Base-by-base conservation (phyloP, 257 asterid species). In the Penstemon davidsonii region DNA sequence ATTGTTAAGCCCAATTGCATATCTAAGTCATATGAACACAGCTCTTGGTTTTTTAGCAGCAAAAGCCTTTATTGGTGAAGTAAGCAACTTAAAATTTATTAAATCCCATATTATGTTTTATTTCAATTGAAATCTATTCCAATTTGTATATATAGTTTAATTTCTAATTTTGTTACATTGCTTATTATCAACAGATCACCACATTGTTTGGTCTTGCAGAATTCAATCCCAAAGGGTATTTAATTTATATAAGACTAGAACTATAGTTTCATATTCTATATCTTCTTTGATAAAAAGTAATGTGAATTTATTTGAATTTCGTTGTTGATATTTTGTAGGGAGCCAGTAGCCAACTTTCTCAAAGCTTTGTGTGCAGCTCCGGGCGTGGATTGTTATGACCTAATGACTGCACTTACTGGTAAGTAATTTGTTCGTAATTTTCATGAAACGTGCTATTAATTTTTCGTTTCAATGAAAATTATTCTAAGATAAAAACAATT, bases 1-100 rank as follows among this genome's bases (percentile, higher is more conserved):
- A 13, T 67, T 90, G 81, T 60, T 90, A 18, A 72, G 95, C 80
- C 97, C 97, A 19, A 74, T 88, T 62, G 96, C 96, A 15, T 82
- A 86, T 45, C 66, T 85, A 56, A 83, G 73, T 58, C 95, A 90
- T 51, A 82, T 86, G 76, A 78, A 70, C 73, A 83, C 83, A 25
- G 71, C 71, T 0, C 71, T 85, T 9, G 88, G 82, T 5, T 58
- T 73, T 19, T 42, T 74, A 5, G 91, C 87, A 37, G 87, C 97
- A 45, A 76, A 37, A 67, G 55, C 82, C 39, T 90, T 88, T 55
- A 52, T 82, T 37, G 88, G 88, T 10, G 95, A 88, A 73, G 96
- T 90, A 79, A 49, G 33, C 33, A 25, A 1, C 33, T 25, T 25
- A 25, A 25, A 15, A 25, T 25, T 25, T 1, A 25, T 25, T 25